Base-by-base conservation (phyloP, 2,329 filamentous ascomycete species). In the Colletotrichum abscissum region DNA sequence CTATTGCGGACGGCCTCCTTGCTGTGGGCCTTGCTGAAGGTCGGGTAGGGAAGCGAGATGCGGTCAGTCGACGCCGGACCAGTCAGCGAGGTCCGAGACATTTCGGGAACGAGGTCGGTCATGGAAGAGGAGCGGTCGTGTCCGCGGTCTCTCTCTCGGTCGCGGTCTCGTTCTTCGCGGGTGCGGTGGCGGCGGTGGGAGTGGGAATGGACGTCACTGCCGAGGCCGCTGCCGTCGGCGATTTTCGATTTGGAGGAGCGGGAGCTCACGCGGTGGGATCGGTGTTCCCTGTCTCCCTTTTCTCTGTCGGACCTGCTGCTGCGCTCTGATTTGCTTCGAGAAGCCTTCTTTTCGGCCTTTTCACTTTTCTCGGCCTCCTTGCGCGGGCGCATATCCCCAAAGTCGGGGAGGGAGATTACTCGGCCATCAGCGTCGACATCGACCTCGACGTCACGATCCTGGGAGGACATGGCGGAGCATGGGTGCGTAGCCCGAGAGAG, bases 11-110 rank as follows among this genome's bases (percentile, higher is more conserved):
- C 90, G 57, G 91, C 90, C 84, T 98, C 96, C 82, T 95, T 97
- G 86, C 95, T 97, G 82, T 97, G 94, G 14, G 93, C 93, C 84
- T 97, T 98, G 84, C 94, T 97, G 82, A 97, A 95, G 12, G 89
- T 88, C 1, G 95, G 94, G 80, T 98, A 97, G 7, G 94, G 92
- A 55, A 93, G 80, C 74, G 88, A 89, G 42, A 86, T 80, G 33
- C 87, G 86, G 66, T 88, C 85, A 63, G 78, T 80, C 73, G 81
- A 84, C 57, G 82, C 80, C 16, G 69, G 69, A n/a, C 67, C 67
- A 35, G 70, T 65, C 26, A 84, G 74, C 26, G 79, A 80, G 8
- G 81, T 79, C 58, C 79, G 81, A 64, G 82, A 80, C 63, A 88
- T 80, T 78, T 87, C 86, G 26, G 86, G 86, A 14, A 88, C 85